Conservation (phyloP, 176 grass and related monocot genomes). For the Metroxylon sagu region DNA sequence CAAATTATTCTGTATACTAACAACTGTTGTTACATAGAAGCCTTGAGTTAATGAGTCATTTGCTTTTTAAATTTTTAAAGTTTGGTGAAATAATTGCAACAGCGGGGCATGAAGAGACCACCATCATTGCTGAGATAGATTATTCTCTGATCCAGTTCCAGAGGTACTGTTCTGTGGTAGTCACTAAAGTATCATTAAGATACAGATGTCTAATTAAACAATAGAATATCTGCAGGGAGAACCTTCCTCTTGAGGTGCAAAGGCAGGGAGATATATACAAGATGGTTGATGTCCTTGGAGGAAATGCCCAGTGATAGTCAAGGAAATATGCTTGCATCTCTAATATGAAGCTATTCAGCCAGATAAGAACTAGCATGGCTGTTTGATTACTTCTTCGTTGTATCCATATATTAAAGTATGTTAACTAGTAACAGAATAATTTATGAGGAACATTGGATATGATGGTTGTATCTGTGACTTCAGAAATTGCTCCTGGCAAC, state of each 20-base stretch:
- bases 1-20: conserved; percentile 3
- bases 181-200: conserved; percentile 4
- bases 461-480: too few species aligned
- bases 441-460: too few species aligned
- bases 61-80: conserved; percentile 4
- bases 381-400: too few species aligned
- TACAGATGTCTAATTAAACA: neutral
- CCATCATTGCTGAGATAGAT: conserved; percentile 32
- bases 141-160: conserved; percentile 21
- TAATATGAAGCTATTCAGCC: too few species aligned
- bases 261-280: conserved; percentile 39
- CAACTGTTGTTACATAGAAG: neutral
- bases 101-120: conserved; percentile 42
- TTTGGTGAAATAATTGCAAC: conserved; percentile 46
- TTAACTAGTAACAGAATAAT: too few species aligned
- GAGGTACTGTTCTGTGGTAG: conserved; percentile 12
- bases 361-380: too few species aligned
- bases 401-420: too few species aligned
- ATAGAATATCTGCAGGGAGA: conserved; percentile 32
- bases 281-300: conserved; percentile 26
- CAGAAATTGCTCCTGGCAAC: too few species aligned
- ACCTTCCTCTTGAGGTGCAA: conserved; percentile 47
- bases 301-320: neutral
- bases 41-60: too few species aligned
- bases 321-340: too few species aligned